Percentiles rank a stretch among this genome's conserved stretches.
These are phyloP conservation scores for Ganoderma meredithae DNA, from an alignment of 1,284 basidiomycete genomes.

Conservation along the genomic window DNA sequence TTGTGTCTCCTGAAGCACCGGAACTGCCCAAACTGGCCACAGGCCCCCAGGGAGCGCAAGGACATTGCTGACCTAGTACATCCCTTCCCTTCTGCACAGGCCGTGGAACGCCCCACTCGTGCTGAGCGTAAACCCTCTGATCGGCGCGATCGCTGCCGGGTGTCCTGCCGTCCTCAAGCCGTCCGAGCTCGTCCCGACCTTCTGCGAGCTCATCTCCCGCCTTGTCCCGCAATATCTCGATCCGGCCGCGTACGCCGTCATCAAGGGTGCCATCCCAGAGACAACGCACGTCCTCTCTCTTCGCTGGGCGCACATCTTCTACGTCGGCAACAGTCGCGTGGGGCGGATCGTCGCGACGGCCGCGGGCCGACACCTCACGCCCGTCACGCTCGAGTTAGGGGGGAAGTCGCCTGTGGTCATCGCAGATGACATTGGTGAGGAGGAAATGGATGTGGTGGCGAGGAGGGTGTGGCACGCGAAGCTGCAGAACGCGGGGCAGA, in stretches of 20 bases:
- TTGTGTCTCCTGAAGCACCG: neutral
- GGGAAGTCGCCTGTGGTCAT: conserved; percentile 73
- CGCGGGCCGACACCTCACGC: conserved; percentile 70
- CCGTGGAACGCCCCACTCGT: conserved; percentile 66
- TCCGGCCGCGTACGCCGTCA: conserved; percentile 51
- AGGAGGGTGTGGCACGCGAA: conserved; percentile 65
- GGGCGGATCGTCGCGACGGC: conserved; percentile 68
- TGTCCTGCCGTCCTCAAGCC: conserved; percentile 67
- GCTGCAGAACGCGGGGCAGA: conserved; percentile 60
- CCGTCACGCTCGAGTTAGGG: conserved; percentile 70
- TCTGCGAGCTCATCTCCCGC: conserved; percentile 58
- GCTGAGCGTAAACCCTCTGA: conserved; percentile 57
- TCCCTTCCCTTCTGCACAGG: too few relatives aligned
- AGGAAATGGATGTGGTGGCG: conserved; percentile 49
- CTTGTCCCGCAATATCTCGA: conserved; percentile 74
- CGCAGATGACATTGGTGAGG: conserved; percentile 47
- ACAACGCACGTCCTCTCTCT: conserved; percentile 58
- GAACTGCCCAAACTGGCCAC: neutral
- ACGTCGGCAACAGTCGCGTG: conserved; percentile 59
- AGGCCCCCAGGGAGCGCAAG: neutral
- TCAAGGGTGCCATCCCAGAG: conserved; percentile 66
- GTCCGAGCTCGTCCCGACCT: conserved; percentile 63
- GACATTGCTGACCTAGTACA: conserved; percentile 22
- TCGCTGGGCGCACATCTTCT: conserved; percentile 68
- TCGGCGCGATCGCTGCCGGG: conserved; percentile 70